Percentiles rank a stretch among this genome's conserved stretches.
phyloP scores from a whole-genome alignment of 2,329 filamentous ascomycete species.

The Botryotinia globosa region DNA sequence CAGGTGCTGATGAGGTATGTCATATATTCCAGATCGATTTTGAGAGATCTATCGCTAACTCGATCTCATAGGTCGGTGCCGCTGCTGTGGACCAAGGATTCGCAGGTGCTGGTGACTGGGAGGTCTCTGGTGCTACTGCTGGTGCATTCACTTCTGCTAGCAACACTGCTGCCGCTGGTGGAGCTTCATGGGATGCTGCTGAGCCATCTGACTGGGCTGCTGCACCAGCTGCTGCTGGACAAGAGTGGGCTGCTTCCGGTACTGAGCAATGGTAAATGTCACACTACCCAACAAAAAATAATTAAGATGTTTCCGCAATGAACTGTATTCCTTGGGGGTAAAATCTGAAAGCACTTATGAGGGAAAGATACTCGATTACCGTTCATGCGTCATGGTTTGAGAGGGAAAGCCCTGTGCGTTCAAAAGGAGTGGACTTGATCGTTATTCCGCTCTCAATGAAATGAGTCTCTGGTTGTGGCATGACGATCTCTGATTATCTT shows the following conservation, averaged over 20 bases:
- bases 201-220: constrained; percentile 48
- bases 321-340: constrained; percentile 41
- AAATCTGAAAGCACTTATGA: constrained; percentile 83
- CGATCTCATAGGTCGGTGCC: constrained; percentile 53
- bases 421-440: constrained; percentile 46
- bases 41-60: constrained; percentile 5
- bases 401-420: constrained; percentile 98
- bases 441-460: constrained; percentile 23
- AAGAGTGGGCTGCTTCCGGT: constrained; percentile 55
- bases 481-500: constrained; percentile 14
- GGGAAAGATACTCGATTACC: constrained; percentile 92
- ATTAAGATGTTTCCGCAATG: constrained; percentile 26
- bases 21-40: too few relatives aligned
- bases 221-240: constrained; percentile 45
- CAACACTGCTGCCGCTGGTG: constrained; percentile 58
- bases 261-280: constrained; percentile 38
- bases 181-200: constrained; percentile 61
- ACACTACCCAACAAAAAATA: constrained; percentile 25
- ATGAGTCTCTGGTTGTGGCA: constrained; percentile 18
- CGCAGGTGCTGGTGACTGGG: constrained; percentile 75
- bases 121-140: constrained; percentile 60
- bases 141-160: constrained; percentile 56
- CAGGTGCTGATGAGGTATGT: constrained; percentile 68
- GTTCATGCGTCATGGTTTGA: constrained; percentile 44
- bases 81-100: constrained; percentile 78